Evolutionary conservation across 805 yeast genomes (phyloP).

Genomic region (Citeromyces matritensis): DNA sequence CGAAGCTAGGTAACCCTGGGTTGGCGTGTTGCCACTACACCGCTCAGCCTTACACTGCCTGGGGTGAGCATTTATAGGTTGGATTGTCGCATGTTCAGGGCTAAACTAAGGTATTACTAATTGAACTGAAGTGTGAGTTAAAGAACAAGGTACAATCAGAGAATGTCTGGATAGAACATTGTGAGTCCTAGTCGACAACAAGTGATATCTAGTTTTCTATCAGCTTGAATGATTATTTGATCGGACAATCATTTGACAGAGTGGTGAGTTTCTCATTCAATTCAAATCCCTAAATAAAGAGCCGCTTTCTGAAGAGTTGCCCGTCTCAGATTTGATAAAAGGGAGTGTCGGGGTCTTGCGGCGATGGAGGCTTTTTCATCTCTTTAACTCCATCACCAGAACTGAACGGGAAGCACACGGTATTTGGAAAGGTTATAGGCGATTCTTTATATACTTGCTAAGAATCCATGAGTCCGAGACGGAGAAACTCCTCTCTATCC

Average conservation of each 20-base stretch:
- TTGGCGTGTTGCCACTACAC: too few species aligned
- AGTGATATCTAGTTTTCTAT: slow-evolving; percentile 35
- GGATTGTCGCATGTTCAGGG: too few species aligned
- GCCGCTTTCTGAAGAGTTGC: slow-evolving; percentile 24
- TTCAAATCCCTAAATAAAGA: slow-evolving; percentile 3
- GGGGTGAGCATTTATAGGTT: too few species aligned
- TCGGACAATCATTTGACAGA: slow-evolving; percentile 23
- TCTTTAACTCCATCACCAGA: slow-evolving; percentile 31
- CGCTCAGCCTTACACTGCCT: too few species aligned
- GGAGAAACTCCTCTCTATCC: slow-evolving; percentile 36
- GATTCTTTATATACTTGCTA: slow-evolving; percentile 35
- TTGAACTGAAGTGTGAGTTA: too few species aligned
- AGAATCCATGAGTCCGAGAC: slow-evolving; percentile 33
- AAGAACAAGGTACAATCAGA: too few species aligned
- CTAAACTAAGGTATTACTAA: too few species aligned
- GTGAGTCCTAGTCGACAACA: too few species aligned
- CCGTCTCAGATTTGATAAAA: slow-evolving; percentile 33
- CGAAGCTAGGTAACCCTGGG: too few species aligned
- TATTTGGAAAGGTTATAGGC: slow-evolving; percentile 46
- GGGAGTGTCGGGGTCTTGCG: slow-evolving; percentile 41
- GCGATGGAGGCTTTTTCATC: slow-evolving; percentile 21
- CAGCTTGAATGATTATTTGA: slow-evolving; percentile 24
- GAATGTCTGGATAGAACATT: too few species aligned
- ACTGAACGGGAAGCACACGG: slow-evolving; percentile 22
- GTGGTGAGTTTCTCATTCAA: slow-evolving; percentile 12